Evolutionary conservation across 2,329 filamentous ascomycete genomes (phyloP).

Genomic region (Colletotrichum navitas): DNA sequence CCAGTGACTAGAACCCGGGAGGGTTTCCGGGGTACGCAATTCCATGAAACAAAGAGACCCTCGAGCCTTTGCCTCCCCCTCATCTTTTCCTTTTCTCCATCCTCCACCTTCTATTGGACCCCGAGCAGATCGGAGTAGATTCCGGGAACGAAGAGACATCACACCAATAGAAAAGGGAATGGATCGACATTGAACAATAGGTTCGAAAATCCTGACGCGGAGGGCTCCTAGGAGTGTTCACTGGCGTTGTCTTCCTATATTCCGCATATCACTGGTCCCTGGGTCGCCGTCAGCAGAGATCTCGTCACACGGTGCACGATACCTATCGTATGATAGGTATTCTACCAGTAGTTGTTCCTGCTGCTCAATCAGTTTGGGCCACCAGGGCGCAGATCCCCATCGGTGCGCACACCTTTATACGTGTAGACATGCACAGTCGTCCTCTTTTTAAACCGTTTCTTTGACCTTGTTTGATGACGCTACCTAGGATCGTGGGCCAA

Average conservation of each 20-base stretch:
- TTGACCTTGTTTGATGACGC: neutral
- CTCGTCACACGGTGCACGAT: neutral
- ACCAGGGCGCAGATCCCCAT: neutral
- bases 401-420: neutral
- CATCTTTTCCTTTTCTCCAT: neutral
- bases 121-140: conserved; percentile 12
- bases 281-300: neutral
- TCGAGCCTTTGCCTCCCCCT: conserved; percentile 12
- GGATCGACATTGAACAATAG: conserved; percentile 2
- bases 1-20: neutral
- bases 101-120: conserved; percentile 13
- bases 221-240: neutral
- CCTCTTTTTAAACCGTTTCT: neutral
- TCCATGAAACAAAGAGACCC: conserved; percentile 22
- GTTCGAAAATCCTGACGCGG: neutral
- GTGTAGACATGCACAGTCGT: neutral
- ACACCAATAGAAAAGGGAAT: neutral
- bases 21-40: conserved; percentile 19
- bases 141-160: conserved; percentile 7
- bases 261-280: neutral
- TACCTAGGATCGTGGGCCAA: neutral
- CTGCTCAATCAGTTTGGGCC: too few relatives aligned
- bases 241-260: neutral
- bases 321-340: too few relatives aligned
- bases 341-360: neutral